phyloP scores from a whole-genome alignment of 169 alveolate species.

The Eimeria mitis region DNA sequence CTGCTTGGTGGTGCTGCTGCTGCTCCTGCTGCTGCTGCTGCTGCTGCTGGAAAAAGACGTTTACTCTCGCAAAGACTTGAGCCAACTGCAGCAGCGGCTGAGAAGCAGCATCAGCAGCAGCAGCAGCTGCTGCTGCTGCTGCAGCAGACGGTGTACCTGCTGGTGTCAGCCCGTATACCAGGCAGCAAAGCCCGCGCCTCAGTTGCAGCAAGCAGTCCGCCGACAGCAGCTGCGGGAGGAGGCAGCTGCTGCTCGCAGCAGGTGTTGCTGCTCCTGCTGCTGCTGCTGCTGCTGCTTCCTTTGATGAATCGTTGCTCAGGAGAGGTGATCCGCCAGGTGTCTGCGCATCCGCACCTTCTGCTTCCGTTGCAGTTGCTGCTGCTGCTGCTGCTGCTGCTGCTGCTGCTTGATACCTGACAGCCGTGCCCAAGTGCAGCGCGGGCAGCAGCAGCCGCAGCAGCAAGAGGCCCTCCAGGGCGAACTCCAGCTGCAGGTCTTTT shows the following conservation, averaged over 20 bases:
- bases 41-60: slow-evolving; percentile 32
- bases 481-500: slow-evolving; percentile 27
- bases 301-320: neutral
- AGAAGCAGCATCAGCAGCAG: slow-evolving; percentile 14
- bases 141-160: neutral
- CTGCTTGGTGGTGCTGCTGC: slow-evolving; percentile 9
- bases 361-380: neutral
- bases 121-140: slow-evolving; percentile 44
- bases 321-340: neutral
- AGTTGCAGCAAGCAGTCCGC: slow-evolving; percentile 56
- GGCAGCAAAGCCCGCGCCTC: slow-evolving; percentile 60
- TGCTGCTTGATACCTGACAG: slow-evolving; percentile 29
- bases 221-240: slow-evolving; percentile 67
- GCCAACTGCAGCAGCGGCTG: slow-evolving; percentile 69
- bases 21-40: slow-evolving; percentile 9
- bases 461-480: slow-evolving; percentile 17
- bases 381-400: slow-evolving; percentile 59
- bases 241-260: neutral
- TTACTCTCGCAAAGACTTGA: slow-evolving; percentile 12
- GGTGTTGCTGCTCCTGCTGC: slow-evolving; percentile 7
- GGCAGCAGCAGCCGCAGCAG: slow-evolving; percentile 78
- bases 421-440: slow-evolving; percentile 36
- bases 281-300: slow-evolving; percentile 37
- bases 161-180: neutral
- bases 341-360: neutral